These are phyloP conservation scores for Aureobasidium sp. DNA, from an alignment of 2,329 filamentous ascomycete genomes.

Conservation along the genomic window DNA sequence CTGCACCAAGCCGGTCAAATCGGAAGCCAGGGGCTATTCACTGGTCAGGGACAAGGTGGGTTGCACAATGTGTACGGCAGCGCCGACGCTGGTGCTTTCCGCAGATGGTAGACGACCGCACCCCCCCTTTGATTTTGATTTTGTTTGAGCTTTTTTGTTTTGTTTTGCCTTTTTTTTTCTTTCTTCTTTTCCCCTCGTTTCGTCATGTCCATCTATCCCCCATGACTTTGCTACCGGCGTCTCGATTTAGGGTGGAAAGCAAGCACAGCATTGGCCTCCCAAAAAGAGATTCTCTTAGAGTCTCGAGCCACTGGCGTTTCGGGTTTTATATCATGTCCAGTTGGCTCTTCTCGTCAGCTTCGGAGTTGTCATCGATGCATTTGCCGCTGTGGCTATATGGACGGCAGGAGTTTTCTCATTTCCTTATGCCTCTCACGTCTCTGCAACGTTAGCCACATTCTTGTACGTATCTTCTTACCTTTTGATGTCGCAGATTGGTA, in stretches of 20 bases:
- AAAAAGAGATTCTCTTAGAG: background rate
- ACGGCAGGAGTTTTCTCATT: slow-evolving; percentile 13
- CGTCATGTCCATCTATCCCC: background rate
- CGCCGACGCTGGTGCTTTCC: slow-evolving; percentile 25
- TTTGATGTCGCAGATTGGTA: slow-evolving; percentile 16
- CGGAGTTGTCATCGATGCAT: slow-evolving; percentile 12
- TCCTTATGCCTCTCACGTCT: slow-evolving; percentile 13
- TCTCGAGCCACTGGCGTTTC: slow-evolving; percentile 12
- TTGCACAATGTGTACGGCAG: slow-evolving; percentile 76
- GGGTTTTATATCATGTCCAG: slow-evolving; percentile 6
- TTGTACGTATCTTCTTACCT: slow-evolving; percentile 18
- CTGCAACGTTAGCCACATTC: slow-evolving; percentile 14
- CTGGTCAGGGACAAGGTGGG: slow-evolving; percentile 81
- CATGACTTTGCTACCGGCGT: slow-evolving; percentile 13
- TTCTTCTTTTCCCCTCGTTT: background rate
- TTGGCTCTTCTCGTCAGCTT: slow-evolving; percentile 1
- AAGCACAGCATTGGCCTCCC: slow-evolving; percentile 15
- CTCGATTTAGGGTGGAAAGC: slow-evolving; percentile 12
- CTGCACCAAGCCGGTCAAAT: slow-evolving; percentile 74
- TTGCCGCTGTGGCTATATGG: slow-evolving; percentile 8
- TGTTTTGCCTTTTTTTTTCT: background rate
- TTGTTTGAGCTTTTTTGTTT: background rate
- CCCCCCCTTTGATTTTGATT: slow-evolving; percentile 10
- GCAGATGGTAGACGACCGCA: slow-evolving; percentile 48
- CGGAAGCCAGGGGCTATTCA: slow-evolving; percentile 80